Evolutionary conservation across 495 filamentous ascomycete species (phyloP).

Genomic region (Tuber melanosporum): DNA sequence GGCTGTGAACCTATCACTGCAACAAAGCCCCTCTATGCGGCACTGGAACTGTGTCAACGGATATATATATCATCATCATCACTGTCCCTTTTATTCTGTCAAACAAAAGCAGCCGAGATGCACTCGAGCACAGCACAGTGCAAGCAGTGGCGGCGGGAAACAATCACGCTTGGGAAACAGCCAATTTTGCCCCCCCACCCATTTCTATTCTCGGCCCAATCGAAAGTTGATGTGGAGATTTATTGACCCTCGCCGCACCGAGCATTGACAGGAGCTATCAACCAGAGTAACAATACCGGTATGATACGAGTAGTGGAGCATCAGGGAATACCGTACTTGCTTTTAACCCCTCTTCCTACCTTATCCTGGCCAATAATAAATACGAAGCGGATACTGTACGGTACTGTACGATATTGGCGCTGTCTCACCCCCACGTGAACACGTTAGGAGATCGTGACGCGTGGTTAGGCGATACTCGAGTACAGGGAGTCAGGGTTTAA

Average conservation of each 20-base stretch:
- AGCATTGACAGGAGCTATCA: not conserved
- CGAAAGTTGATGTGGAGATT: not conserved
- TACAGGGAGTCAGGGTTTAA: no score
- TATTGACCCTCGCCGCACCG: not conserved
- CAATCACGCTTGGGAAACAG: not conserved
- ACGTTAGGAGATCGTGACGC: slow-evolving; percentile 10
- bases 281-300: not conserved
- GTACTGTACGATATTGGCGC: not conserved
- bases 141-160: not conserved
- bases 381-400: not conserved
- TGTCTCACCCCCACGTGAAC: slow-evolving; percentile 19
- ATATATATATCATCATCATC: not conserved
- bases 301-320: no score
- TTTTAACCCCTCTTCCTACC: not conserved
- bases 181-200: not conserved
- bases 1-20: not conserved
- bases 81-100: not conserved
- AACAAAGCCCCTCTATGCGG: not conserved
- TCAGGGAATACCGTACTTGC: not conserved
- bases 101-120: not conserved
- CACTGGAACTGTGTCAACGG: not conserved
- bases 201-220: not conserved
- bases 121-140: no score
- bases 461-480: not conserved
- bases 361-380: not conserved